Percentiles rank a stretch among this genome's conserved stretches.
These are phyloP conservation scores for Neocucurbitaria cava DNA, from an alignment of 2,329 filamentous ascomycete genomes.

Conservation along the genomic window DNA sequence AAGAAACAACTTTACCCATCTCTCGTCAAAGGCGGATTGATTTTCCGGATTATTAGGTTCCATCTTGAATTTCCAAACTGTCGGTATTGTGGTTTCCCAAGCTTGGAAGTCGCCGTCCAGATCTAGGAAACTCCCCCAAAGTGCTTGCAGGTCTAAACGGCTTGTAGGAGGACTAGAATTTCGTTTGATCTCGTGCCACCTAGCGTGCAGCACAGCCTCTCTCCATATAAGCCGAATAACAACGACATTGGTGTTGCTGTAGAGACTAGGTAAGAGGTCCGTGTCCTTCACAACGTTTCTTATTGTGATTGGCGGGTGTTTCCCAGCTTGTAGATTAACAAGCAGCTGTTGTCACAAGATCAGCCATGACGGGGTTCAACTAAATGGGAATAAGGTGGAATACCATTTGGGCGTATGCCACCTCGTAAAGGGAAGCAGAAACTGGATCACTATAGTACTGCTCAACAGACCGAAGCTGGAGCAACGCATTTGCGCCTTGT, in stretches of 20 bases:
- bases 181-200: conserved; percentile 36
- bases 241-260: conserved; percentile 26
- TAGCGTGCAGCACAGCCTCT: conserved; percentile 32
- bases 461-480: conserved; percentile 34
- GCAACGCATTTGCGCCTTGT: conserved; percentile 35
- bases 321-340: conserved; percentile 34
- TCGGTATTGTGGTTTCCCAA: conserved; percentile 32
- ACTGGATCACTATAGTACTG: conserved; percentile 32
- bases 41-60: conserved; percentile 30
- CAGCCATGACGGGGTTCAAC: conserved; percentile 10
- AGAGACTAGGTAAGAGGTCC: conserved; percentile 22
- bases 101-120: conserved; percentile 33
- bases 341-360: conserved; percentile 30
- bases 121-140: conserved; percentile 32
- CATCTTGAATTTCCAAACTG: conserved; percentile 26
- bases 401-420: conserved; percentile 36
- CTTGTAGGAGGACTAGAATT: conserved; percentile 19
- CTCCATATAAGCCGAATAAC: conserved; percentile 35
- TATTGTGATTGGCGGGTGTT: conserved; percentile 29
- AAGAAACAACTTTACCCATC: conserved; percentile 33
- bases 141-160: conserved; percentile 25
- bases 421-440: conserved; percentile 37
- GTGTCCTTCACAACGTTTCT: conserved; percentile 20
- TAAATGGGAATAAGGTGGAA: background rate
- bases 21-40: conserved; percentile 24